phyloP scores from a whole-genome alignment of 2,329 filamentous ascomycete species.

The Chaetoscypha palmicola region DNA sequence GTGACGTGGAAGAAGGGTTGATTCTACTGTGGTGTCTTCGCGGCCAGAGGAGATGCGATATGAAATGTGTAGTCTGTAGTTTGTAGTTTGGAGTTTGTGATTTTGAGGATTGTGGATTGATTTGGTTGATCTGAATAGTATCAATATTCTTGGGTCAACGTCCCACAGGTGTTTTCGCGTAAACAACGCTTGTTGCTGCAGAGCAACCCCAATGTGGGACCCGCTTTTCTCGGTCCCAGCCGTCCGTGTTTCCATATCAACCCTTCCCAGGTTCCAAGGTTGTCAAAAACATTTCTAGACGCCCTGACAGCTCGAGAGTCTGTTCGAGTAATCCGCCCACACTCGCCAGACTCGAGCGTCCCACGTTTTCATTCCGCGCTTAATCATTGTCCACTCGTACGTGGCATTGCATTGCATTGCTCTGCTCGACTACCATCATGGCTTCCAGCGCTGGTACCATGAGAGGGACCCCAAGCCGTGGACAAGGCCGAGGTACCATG shows the following conservation, averaged over 20 bases:
- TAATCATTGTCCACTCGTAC: neutral
- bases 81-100: constrained; percentile 3
- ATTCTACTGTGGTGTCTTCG: constrained; percentile 11
- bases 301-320: neutral
- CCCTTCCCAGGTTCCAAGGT: neutral
- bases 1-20: constrained; percentile 10
- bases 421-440: constrained; percentile 19
- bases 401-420: neutral
- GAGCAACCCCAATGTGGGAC: neutral
- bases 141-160: neutral
- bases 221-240: neutral
- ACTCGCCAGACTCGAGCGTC: neutral
- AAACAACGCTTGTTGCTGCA: neutral
- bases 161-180: too few relatives aligned
- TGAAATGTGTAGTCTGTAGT: neutral
- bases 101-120: constrained; percentile 1
- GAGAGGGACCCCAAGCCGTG: constrained; percentile 62
- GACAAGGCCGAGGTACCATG: constrained; percentile 49
- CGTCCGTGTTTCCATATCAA: neutral
- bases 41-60: constrained; percentile 17
- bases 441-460: constrained; percentile 41
- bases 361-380: neutral
- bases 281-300: neutral
- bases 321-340: neutral
- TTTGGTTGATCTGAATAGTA: too few relatives aligned